phyloP scores from a whole-genome alignment of 2,329 filamentous ascomycete genomes.

The Colletotrichum falcatum region DNA sequence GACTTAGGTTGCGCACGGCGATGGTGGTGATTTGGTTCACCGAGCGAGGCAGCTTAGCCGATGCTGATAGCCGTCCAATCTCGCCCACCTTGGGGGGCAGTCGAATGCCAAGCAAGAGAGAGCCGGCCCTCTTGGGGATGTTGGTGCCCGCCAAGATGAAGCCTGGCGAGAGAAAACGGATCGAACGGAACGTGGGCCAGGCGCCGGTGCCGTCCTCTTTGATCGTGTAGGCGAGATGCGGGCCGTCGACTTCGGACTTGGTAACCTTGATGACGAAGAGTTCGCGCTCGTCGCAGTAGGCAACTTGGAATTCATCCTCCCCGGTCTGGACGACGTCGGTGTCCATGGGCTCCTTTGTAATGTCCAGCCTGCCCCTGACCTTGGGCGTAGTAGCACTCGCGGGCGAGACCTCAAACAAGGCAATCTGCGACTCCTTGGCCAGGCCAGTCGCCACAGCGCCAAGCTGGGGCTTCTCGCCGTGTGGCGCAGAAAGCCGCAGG shows the following conservation, averaged over 20 bases:
- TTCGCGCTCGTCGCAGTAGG: conserved; percentile 82
- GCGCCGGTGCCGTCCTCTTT: conserved; percentile 58
- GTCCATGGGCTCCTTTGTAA: conserved; percentile 72
- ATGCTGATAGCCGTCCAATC: conserved; percentile 63
- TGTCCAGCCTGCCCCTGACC: conserved; percentile 61
- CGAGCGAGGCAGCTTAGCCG: conserved; percentile 70
- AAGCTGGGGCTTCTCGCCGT: conserved; percentile 63
- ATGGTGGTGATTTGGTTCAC: conserved; percentile 83
- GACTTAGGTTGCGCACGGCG: conserved; percentile 78
- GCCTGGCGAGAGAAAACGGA: conserved; percentile 69
- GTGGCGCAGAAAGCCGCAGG: conserved; percentile 65
- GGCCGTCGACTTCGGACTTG: conserved; percentile 58
- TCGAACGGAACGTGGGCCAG: conserved; percentile 66
- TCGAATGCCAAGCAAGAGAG: conserved; percentile 67
- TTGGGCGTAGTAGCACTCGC: conserved; percentile 61
- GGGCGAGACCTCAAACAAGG: conserved; percentile 78
- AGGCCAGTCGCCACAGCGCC: conserved; percentile 85
- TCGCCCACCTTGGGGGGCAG: conserved; percentile 53
- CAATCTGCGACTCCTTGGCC: conserved; percentile 80
- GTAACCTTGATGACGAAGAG: conserved; percentile 73
- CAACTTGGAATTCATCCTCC: conserved; percentile 74
- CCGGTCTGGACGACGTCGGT: conserved; percentile 75
- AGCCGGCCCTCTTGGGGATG: conserved; percentile 68
- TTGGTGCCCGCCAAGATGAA: conserved; percentile 71
- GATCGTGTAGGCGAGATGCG: conserved; percentile 68